Percentiles rank a stretch among this genome's conserved stretches.
Evolutionary conservation across 768 basidiomycete genomes (phyloP).

Genomic region (Mycena crocata): DNA sequence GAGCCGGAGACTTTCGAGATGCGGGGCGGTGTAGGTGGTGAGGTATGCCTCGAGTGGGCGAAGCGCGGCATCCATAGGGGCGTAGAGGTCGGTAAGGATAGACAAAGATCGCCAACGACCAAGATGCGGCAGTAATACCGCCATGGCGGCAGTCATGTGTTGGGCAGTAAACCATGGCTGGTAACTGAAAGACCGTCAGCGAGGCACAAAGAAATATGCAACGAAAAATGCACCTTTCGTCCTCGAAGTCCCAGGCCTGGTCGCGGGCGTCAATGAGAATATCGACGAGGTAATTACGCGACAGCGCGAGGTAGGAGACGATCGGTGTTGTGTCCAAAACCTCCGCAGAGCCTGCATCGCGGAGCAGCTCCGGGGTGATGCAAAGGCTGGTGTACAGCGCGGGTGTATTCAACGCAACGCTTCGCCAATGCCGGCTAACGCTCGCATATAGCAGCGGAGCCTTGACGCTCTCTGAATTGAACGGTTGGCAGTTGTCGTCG

Average conservation of each 20-base stretch:
- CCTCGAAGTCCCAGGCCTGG: conserved; percentile 67
- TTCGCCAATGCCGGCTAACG: conserved; percentile 66
- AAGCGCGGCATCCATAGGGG: conserved; percentile 68
- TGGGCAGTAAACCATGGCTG: conserved; percentile 50
- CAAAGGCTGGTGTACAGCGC: conserved; percentile 68
- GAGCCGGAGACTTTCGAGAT: conserved; percentile 62
- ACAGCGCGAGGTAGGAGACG: conserved; percentile 56
- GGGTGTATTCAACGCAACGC: conserved; percentile 59
- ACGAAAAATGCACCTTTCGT: conserved; percentile 55
- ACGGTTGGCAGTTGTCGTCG: conserved; percentile 41
- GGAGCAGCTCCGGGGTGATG: conserved; percentile 55
- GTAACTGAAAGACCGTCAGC: conserved; percentile 36
- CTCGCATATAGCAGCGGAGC: conserved; percentile 59
- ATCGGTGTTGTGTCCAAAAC: conserved; percentile 53
- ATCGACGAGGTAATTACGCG: conserved; percentile 61
- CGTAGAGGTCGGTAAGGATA: conserved; percentile 67
- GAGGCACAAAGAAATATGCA: conserved; percentile 23
- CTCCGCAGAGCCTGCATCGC: conserved; percentile 11
- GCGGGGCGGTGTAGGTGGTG: conserved; percentile 49
- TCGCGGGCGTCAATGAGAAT: conserved; percentile 71
- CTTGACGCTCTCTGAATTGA: conserved; percentile 55
- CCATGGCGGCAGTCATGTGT: conserved; percentile 59
- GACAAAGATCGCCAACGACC: conserved; percentile 63
- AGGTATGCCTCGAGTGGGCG: conserved; percentile 54
- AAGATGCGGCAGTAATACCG: conserved; percentile 63